These are phyloP conservation scores for Nitzschia sp. DNA, from an alignment of 108 stramenopile species.

Conservation along the genomic window DNA sequence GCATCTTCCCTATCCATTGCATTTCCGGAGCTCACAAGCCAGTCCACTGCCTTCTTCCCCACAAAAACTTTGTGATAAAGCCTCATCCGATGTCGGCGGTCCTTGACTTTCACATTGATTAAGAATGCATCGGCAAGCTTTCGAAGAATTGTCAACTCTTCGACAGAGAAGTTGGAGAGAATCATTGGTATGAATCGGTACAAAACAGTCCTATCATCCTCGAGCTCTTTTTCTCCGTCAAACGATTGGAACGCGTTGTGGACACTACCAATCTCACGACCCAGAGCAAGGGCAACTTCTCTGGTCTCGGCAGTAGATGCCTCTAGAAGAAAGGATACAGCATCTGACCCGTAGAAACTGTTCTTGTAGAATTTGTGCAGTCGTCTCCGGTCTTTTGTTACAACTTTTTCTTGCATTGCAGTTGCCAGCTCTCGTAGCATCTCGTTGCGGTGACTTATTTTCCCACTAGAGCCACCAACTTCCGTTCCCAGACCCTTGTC, in stretches of 20 bases:
- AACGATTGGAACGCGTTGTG: slow-evolving; percentile 23
- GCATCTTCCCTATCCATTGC: slow-evolving; percentile 14
- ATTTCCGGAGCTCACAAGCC: not conserved
- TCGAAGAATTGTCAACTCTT: not conserved
- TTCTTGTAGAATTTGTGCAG: slow-evolving; percentile 20
- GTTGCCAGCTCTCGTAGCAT: not conserved
- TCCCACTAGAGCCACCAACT: not conserved
- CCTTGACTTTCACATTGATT: slow-evolving; percentile 1
- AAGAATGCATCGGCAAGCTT: not conserved
- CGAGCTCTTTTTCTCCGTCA: slow-evolving; percentile 37
- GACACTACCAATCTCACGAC: slow-evolving; percentile 37
- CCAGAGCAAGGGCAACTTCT: slow-evolving; percentile 54
- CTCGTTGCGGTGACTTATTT: not conserved
- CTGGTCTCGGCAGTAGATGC: slow-evolving; percentile 33
- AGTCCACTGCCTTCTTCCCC: slow-evolving; percentile 7
- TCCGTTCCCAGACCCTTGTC: not conserved
- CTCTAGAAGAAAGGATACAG: slow-evolving; percentile 49
- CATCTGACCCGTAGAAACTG: slow-evolving; percentile 46
- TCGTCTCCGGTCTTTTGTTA: not conserved
- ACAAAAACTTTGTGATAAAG: slow-evolving; percentile 17
- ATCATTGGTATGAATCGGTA: slow-evolving; percentile 39
- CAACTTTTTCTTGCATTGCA: not conserved
- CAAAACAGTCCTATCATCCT: slow-evolving; percentile 47
- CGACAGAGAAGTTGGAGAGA: not conserved
- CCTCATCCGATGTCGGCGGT: not conserved